A percentile compares a stretch with the other conserved stretches of the same genome.
Evolutionary conservation across 768 basidiomycete species (phyloP).

Genomic region (Pholiota microspora): DNA sequence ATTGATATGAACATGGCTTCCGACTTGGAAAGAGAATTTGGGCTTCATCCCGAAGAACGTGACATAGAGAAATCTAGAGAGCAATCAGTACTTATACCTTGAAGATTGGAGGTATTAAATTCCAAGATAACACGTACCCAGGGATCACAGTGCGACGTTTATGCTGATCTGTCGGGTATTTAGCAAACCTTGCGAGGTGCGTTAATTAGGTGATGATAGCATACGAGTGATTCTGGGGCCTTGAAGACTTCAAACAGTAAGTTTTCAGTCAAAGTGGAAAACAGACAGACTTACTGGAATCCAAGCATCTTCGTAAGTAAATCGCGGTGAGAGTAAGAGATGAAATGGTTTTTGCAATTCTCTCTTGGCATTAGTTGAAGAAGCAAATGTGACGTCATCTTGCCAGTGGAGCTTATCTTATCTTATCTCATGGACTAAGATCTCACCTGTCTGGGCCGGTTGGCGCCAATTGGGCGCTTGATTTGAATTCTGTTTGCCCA

Average conservation of each 20-base stretch:
- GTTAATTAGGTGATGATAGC: too few relatives aligned
- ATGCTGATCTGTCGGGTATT: constrained; percentile 29
- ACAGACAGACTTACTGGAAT: constrained; percentile 9
- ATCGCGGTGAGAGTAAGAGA: too few relatives aligned
- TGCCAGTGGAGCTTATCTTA: not conserved
- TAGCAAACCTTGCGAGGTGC: too few relatives aligned
- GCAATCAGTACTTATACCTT: constrained; percentile 2
- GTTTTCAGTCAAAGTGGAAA: not conserved
- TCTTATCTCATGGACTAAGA: not conserved
- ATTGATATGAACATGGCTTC: constrained; percentile 30
- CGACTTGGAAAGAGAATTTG: constrained; percentile 29
- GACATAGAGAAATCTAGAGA: constrained; percentile 31
- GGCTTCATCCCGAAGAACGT: constrained; percentile 30
- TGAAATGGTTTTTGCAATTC: too few relatives aligned
- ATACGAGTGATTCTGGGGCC: constrained; percentile 24
- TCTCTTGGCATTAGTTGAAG: too few relatives aligned
- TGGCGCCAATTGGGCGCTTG: too few relatives aligned
- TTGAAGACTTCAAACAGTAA: constrained; percentile 18
- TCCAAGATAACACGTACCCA: constrained; percentile 21
- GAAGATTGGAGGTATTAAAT: too few relatives aligned
- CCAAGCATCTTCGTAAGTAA: constrained; percentile 20
- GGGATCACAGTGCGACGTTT: constrained; percentile 32
- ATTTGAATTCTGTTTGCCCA: too few relatives aligned
- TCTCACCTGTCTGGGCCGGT: too few relatives aligned
- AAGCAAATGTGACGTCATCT: too few relatives aligned